These are phyloP conservation scores for Apodospora peruviana DNA, from an alignment of 495 filamentous ascomycete species.

Conservation along the genomic window DNA sequence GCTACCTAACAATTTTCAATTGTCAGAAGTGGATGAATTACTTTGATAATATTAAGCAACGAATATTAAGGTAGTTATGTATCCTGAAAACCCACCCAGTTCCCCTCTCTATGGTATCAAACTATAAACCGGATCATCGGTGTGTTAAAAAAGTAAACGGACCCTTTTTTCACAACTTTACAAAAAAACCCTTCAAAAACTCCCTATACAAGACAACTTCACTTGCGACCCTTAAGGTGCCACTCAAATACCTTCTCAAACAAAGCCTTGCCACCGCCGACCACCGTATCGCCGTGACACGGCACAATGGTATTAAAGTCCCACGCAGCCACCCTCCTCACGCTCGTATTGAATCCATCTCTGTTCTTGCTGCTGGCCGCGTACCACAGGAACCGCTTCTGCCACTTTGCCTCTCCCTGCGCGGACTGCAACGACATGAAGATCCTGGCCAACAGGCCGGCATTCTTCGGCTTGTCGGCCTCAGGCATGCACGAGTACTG, in stretches of 20 bases:
- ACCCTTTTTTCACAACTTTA: no score
- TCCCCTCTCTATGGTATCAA: no score
- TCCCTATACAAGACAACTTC: no score
- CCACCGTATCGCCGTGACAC: conserved; percentile 90
- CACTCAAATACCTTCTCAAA: conserved; percentile 82
- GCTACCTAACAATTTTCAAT: no score
- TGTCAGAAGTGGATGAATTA: no score
- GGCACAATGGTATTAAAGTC: conserved; percentile 84
- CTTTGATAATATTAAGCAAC: no score
- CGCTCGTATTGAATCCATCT: conserved; percentile 59
- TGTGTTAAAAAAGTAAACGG: no score
- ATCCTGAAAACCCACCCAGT: no score
- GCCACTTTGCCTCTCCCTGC: conserved; percentile 58
- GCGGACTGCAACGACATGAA: conserved; percentile 57
- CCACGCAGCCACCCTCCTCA: conserved; percentile 67
- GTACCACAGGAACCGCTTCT: conserved; percentile 84
- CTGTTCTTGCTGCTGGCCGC: conserved; percentile 58
- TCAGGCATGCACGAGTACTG: conserved; percentile 65
- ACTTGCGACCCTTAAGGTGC: conserved; percentile 65
- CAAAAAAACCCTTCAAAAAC: no score
- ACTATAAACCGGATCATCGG: no score
- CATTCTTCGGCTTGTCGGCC: conserved; percentile 43
- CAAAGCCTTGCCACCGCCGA: conserved; percentile 66
- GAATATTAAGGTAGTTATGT: no score
- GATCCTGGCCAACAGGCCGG: conserved; percentile 59